These are phyloP conservation scores for Colletotrichum sp. DNA, from an alignment of 2,329 filamentous ascomycete species.

Conservation along the genomic window DNA sequence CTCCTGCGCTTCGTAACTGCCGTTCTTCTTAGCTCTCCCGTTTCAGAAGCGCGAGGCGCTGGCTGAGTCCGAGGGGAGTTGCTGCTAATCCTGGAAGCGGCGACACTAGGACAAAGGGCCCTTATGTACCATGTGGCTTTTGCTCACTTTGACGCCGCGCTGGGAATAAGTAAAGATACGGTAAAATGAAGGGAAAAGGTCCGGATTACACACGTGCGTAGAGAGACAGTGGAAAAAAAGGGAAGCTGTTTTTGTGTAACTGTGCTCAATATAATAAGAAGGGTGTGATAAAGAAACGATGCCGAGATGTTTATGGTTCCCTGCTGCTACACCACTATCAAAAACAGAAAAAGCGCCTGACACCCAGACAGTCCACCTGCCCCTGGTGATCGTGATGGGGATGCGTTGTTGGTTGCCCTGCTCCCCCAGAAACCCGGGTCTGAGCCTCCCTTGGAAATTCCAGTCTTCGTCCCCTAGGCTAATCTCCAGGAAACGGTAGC, in stretches of 20 bases:
- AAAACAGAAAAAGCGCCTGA: neutral
- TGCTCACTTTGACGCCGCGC: neutral
- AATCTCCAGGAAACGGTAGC: constrained; percentile 17
- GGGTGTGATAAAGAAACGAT: neutral
- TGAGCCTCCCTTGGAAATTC: constrained; percentile 16
- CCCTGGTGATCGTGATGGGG: neutral
- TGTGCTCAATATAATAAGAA: neutral
- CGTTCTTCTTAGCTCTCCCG: neutral
- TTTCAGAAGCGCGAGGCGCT: neutral
- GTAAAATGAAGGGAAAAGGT: neutral
- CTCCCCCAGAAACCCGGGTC: neutral
- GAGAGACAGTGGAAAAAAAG: neutral
- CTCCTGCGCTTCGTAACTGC: neutral
- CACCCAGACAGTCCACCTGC: neutral
- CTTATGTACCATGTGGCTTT: constrained; percentile 9
- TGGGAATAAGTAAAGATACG: neutral
- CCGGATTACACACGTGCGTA: neutral
- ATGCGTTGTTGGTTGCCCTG: neutral
- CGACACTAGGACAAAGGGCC: constrained; percentile 1
- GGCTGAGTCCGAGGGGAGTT: neutral
- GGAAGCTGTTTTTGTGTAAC: neutral
- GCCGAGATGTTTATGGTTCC: neutral
- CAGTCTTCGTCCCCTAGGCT: neutral
- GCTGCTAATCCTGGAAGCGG: constrained; percentile 12
- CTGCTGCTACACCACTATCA: neutral